Evolutionary conservation across 805 yeast genomes (phyloP).

Genomic region (Candida ascalaphidarum): DNA sequence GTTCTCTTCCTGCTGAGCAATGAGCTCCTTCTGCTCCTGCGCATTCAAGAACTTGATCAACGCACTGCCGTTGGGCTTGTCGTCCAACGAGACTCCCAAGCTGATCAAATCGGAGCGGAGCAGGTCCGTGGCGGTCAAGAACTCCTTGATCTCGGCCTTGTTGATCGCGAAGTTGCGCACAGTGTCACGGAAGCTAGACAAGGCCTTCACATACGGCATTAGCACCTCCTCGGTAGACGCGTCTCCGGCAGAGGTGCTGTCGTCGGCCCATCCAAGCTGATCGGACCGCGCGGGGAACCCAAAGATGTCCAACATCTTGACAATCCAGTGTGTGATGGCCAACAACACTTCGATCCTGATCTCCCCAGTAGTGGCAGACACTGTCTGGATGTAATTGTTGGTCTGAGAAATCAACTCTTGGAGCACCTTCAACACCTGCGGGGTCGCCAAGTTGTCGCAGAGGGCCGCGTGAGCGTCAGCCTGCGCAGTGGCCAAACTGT

Average conservation of each 20-base stretch:
- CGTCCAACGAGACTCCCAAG: slow-evolving; percentile 81
- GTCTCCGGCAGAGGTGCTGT: slow-evolving; percentile 8
- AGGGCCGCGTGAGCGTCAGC: slow-evolving; percentile 63
- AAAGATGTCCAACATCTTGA: slow-evolving; percentile 57
- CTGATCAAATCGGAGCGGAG: slow-evolving; percentile 65
- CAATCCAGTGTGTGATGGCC: slow-evolving; percentile 59
- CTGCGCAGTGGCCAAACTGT: slow-evolving; percentile 44
- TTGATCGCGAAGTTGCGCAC: slow-evolving; percentile 69
- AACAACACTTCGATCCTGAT: slow-evolving; percentile 58
- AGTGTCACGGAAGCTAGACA: slow-evolving; percentile 74
- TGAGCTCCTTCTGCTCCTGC: slow-evolving; percentile 59
- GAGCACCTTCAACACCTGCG: slow-evolving; percentile 58
- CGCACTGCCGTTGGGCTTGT: slow-evolving; percentile 75
- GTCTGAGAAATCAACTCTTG: slow-evolving; percentile 61
- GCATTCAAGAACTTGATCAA: slow-evolving; percentile 71
- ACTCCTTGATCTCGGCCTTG: slow-evolving; percentile 39
- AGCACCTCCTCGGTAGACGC: slow-evolving; percentile 53
- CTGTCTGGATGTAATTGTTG: slow-evolving; percentile 58
- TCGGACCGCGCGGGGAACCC: slow-evolving; percentile 73
- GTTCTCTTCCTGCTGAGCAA: slow-evolving; percentile 47
- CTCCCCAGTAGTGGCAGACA: slow-evolving; percentile 34
- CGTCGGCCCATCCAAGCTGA: slow-evolving; percentile 72
- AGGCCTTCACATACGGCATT: slow-evolving; percentile 71
- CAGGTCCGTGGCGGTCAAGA: slow-evolving; percentile 65
- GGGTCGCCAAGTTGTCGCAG: slow-evolving; percentile 83